Evolutionary conservation across 164 flowering plant genomes (phyloP).

Genomic region (Chloranthus sessilifolius): DNA sequence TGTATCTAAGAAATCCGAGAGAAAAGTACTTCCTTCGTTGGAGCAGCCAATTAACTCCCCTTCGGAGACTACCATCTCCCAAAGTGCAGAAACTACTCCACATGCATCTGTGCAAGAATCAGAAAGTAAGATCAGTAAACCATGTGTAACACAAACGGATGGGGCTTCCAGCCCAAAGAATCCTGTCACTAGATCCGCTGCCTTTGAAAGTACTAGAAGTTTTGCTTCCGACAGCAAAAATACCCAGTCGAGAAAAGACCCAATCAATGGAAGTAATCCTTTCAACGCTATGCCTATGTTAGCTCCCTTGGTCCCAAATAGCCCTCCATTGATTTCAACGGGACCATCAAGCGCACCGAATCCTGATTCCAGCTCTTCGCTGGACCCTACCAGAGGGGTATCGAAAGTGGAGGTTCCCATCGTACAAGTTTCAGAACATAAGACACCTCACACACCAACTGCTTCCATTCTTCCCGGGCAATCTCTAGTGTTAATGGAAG

Average conservation of each 20-base stretch:
- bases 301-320: constrained; percentile 1
- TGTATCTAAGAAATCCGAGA: constrained; percentile 20
- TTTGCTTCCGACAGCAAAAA: constrained; percentile 10
- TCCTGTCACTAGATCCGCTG: not conserved
- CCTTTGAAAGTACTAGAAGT: constrained; percentile 8
- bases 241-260: constrained; percentile 4
- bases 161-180: constrained; percentile 7
- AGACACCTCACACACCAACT: constrained; percentile 6
- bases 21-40: constrained; percentile 4
- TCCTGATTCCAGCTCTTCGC: constrained; percentile 6
- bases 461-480: constrained; percentile 8
- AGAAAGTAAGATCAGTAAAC: not conserved
- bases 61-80: constrained; percentile 10
- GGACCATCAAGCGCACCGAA: constrained; percentile 5
- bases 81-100: constrained; percentile 6
- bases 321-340: constrained; percentile 8
- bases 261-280: constrained; percentile 5
- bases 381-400: not conserved
- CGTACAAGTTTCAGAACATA: constrained; percentile 4
- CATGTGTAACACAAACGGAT: constrained; percentile 6
- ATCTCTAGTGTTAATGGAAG: constrained; percentile 6
- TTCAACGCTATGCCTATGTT: constrained; percentile 2
- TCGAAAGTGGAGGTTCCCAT: constrained; percentile 1
- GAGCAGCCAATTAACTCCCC: constrained; percentile 17
- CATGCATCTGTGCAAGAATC: not conserved